Conservation (phyloP, 805 yeast genomes). For the Priceomyces castillae region DNA sequence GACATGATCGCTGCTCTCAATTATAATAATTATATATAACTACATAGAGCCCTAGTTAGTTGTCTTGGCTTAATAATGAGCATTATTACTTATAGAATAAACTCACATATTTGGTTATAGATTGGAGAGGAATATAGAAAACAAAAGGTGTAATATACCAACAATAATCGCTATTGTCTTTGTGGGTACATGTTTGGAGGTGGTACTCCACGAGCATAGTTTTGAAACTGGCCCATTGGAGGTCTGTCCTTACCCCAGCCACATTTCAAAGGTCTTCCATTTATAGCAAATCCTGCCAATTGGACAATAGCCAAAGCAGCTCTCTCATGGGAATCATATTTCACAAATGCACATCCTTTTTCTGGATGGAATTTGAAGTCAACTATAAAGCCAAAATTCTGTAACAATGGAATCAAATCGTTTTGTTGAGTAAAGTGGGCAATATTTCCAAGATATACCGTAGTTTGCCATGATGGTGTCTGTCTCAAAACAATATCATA, state of each 20-base stretch:
- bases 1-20: not conserved
- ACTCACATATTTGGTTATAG: too few species aligned
- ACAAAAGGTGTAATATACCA: too few species aligned
- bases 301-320: conserved; percentile 88
- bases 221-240: conserved; percentile 27
- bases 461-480: conserved; percentile 79
- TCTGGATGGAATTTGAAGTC: conserved; percentile 80
- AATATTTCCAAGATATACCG: conserved; percentile 84
- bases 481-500: conserved; percentile 73
- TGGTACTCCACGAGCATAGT: conserved; percentile 21
- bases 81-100: too few species aligned
- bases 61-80: too few species aligned
- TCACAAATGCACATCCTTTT: conserved; percentile 84
- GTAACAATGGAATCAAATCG: conserved; percentile 71
- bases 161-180: conserved; percentile 12
- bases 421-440: conserved; percentile 72
- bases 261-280: conserved; percentile 75
- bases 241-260: conserved; percentile 80
- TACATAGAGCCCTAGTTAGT: too few species aligned
- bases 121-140: too few species aligned
- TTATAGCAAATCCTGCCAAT: conserved; percentile 63
- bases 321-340: conserved; percentile 80
- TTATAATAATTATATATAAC: too few species aligned
- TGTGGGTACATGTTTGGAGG: conserved; percentile 27
- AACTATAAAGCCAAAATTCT: conserved; percentile 77